Base-by-base conservation (phyloP, 176 grass and related monocot species). In the Oryza glaberrima region DNA sequence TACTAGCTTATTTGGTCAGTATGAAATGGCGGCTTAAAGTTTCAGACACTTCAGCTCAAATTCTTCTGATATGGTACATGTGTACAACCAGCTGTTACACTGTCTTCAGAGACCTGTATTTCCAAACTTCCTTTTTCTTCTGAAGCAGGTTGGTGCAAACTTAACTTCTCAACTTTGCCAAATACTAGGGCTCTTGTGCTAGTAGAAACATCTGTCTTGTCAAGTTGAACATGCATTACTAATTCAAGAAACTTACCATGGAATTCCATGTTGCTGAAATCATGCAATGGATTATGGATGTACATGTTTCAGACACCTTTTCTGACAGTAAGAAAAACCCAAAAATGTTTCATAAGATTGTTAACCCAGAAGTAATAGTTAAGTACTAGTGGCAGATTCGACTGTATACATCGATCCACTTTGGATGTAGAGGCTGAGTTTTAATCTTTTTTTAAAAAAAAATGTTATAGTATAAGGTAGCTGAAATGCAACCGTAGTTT, bases 11-110 rank as follows among this genome's bases (percentile, higher is more conserved):
- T 72, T 73, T 47, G 47, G 6, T 72, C 54, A 60, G 9, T 72
- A 52, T 41, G 65, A 84, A 85, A 81, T 41, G 9, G 48, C 19
- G 46, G 48, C 49, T 67, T 65, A 9, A 75, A 72, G 41, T 80
- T 46, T 23, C 11, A 30, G 40, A 77, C 34, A 65, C 76, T 38
- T 89, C 77, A 68, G 1, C 43, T 58, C 83, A n/a, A 20, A 34
- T 10, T 44, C 3, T 35, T 84, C 63, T 69, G 40, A 63, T 84
- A 69, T 84, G 7, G 54, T 63, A 44, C 14, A 47, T 63, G 16
- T 46, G 80, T 34, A 19, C 9, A 19, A 9, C 22, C 73, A 25
- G 58, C 58, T 16, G 56, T 9, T 67, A 52, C 13, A 47, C 28
- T 43, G 22, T 65, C 49, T 51, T 43, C 2, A 49, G 16, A 15